Base-by-base conservation (phyloP, 208 protist species). In the Porcisia deanei region DNA sequence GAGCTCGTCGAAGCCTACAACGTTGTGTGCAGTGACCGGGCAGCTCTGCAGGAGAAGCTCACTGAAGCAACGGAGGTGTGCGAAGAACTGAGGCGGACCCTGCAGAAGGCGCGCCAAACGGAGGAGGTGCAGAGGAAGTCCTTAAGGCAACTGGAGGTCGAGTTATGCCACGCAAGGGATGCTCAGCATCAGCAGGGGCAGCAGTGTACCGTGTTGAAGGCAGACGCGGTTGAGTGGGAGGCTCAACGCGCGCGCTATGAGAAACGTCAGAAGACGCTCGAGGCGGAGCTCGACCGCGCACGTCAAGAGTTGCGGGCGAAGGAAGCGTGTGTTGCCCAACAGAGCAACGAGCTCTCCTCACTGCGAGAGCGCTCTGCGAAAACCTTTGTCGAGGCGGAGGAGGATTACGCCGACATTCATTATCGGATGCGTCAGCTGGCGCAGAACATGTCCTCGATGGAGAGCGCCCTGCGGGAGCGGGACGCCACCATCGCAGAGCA, bases 141-240 rank as follows among this genome's bases (percentile, higher is more conserved):
- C 34, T 52, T 76, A 30, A 67, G 76, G 55, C 84, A 82, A 16
- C 58, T 83, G 2, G 86, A 90, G 71, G 86, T 90, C 58, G 80
- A 90, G 64, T 72, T 93, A 8, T 85, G 81, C 58, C 88, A 93
- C 75, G 69, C 79, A n/a, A 47, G 81, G n/a, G 88, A 93, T 55
- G 78, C 84, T 34, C 77, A 85, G 52, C 20, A 76, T 34, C 77
- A 85, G 52, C 20, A 76, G 72, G n/a, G 67, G 52, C 43, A 65
- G 60, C 75, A 78, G 34, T 43, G 61, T 45, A 57, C 52, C 54
- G n/a, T 47, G 8, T 47, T 69, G n/a, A 37, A 55, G 61, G n/a
- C 43, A 39, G 54, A n/a, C 1, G 59, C 61, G 6, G 69, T 59
- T 18, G 68, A 79, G 43, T 77, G 66, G 75, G 82, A 54, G 37